phyloP scores from a whole-genome alignment of 352 stramenopile genomes.

The Globisporangium yorkense region DNA sequence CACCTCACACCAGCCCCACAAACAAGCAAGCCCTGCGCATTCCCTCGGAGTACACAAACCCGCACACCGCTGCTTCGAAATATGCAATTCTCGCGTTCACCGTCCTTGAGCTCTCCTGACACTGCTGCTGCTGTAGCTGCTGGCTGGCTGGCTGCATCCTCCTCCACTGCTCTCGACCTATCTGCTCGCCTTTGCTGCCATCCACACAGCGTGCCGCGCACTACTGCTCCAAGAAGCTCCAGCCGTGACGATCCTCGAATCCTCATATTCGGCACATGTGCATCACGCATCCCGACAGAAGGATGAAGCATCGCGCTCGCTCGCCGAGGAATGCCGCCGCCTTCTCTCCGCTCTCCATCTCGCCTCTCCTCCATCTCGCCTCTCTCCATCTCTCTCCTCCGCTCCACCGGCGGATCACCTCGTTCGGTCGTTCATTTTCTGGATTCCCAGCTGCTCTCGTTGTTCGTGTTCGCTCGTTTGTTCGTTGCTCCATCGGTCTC shows the following conservation, averaged over 20 bases:
- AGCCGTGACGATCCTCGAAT: conserved; percentile 6
- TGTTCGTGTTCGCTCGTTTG: no score
- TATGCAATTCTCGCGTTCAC: conserved; percentile 10
- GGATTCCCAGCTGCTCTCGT: no score
- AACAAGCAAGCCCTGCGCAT: conserved; percentile 3
- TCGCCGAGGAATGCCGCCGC: background rate
- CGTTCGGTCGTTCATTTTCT: no score
- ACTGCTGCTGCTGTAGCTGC: no score
- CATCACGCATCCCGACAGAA: conserved; percentile 12
- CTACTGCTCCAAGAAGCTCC: background rate
- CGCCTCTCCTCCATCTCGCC: no score
- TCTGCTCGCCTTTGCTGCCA: background rate
- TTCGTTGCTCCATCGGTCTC: no score
- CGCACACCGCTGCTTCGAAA: conserved; percentile 9
- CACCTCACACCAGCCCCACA: background rate
- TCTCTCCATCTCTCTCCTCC: no score
- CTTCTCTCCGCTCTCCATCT: background rate
- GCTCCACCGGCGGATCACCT: no score
- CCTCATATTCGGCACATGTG: conserved; percentile 13
- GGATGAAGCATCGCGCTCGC: background rate
- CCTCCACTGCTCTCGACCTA: background rate
- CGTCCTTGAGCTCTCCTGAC: background rate
- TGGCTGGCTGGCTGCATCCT: background rate
- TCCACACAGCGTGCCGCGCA: background rate
- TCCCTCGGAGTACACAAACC: conserved; percentile 1